These are phyloP conservation scores for Corylus avellana DNA, from an alignment of 306 rosid species.

Conservation along the genomic window DNA sequence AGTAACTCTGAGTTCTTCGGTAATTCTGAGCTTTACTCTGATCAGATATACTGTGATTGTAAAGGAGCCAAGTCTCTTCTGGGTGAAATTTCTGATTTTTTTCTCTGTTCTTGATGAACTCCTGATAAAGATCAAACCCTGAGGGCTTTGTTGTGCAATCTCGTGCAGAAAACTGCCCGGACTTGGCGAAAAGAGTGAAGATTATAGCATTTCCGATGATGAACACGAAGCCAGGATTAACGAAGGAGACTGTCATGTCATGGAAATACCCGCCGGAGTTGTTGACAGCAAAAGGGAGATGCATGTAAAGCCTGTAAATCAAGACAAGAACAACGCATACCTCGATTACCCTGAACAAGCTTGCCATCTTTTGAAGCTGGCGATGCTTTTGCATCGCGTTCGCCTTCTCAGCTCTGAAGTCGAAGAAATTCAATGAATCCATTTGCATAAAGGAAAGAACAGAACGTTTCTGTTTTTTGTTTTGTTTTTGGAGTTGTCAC, in stretches of 20 bases:
- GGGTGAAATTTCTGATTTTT: constrained; percentile 26
- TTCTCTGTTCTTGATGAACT: constrained; percentile 40
- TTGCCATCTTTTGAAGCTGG: constrained; percentile 50
- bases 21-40: constrained; percentile 29
- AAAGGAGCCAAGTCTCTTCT: background rate
- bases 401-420: constrained; percentile 67
- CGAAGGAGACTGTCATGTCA: constrained; percentile 42
- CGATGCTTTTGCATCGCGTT: constrained; percentile 53
- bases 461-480: background rate
- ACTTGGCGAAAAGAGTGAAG: constrained; percentile 64
- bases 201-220: constrained; percentile 71
- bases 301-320: constrained; percentile 55
- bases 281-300: constrained; percentile 55
- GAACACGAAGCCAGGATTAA: constrained; percentile 68
- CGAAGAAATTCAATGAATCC: constrained; percentile 59
- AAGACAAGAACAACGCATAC: constrained; percentile 55
- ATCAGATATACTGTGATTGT: background rate
- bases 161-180: constrained; percentile 51
- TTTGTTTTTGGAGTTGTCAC: constrained; percentile 21
- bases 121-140: constrained; percentile 49
- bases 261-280: constrained; percentile 58
- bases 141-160: constrained; percentile 23
- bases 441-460: constrained; percentile 17
- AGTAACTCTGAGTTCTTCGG: constrained; percentile 40
- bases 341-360: constrained; percentile 55